Percentiles rank a stretch among this genome's conserved stretches.
These are phyloP conservation scores for Starmerella lactis-condensi DNA, from an alignment of 805 yeast genomes.

Conservation along the genomic window DNA sequence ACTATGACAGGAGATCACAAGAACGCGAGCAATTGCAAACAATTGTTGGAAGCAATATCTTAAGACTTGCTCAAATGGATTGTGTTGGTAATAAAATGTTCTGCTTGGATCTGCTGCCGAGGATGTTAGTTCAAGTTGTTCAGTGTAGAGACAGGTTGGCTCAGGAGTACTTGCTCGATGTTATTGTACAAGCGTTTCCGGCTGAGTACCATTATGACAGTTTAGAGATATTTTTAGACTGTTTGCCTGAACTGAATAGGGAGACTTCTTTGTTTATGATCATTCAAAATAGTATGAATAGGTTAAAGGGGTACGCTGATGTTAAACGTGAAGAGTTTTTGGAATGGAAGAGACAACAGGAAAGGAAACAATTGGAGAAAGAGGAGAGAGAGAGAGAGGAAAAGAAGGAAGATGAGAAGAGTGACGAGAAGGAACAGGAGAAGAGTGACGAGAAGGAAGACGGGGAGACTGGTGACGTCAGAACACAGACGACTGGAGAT, in stretches of 20 bases:
- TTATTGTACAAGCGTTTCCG: constrained; percentile 84
- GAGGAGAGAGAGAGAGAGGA: constrained; percentile 6
- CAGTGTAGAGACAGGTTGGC: constrained; percentile 86
- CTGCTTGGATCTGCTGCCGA: constrained; percentile 46
- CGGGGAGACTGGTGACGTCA: neutral
- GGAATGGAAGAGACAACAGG: neutral
- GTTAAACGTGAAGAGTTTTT: neutral
- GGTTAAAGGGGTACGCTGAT: constrained; percentile 20
- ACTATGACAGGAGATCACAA: constrained; percentile 47
- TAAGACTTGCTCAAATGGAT: constrained; percentile 70
- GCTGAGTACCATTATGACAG: constrained; percentile 75
- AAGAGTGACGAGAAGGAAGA: neutral
- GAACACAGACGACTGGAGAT: neutral
- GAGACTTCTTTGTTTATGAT: constrained; percentile 49
- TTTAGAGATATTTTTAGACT: constrained; percentile 43
- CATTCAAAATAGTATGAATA: constrained; percentile 49
- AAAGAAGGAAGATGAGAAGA: neutral
- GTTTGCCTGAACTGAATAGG: constrained; percentile 51
- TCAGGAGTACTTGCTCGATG: constrained; percentile 80
- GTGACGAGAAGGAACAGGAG: neutral
- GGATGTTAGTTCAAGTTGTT: constrained; percentile 69
- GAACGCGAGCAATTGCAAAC: constrained; percentile 83
- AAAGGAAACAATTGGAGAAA: constrained; percentile 7
- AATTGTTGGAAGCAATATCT: constrained; percentile 81
- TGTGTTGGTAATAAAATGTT: constrained; percentile 34